These are phyloP conservation scores for Rhynchosporium secalis DNA, from an alignment of 2,329 filamentous ascomycete genomes.

Conservation along the genomic window DNA sequence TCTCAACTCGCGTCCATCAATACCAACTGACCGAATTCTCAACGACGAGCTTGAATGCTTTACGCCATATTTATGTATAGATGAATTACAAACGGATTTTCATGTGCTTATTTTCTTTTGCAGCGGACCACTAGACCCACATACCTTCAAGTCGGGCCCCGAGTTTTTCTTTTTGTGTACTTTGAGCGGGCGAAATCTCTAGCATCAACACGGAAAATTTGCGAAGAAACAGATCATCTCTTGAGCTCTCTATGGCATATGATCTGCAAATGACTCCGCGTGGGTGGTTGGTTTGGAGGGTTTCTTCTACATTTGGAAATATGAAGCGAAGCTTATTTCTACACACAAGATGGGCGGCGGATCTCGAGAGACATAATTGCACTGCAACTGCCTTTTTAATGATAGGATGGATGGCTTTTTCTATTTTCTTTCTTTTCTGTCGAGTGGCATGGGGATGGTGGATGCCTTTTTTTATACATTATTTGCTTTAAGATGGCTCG, in stretches of 20 bases:
- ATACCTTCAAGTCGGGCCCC: slow-evolving; percentile 12
- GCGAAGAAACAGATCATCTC: slow-evolving; percentile 16
- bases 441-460: slow-evolving; percentile 12
- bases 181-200: slow-evolving; percentile 34
- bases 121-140: slow-evolving; percentile 13
- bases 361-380: slow-evolving; percentile 22
- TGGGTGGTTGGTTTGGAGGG: slow-evolving; percentile 22
- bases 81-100: slow-evolving; percentile 33
- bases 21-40: neutral
- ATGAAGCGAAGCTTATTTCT: slow-evolving; percentile 19
- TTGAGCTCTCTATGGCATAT: slow-evolving; percentile 20
- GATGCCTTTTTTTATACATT: slow-evolving; percentile 17
- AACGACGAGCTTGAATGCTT: slow-evolving; percentile 17
- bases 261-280: slow-evolving; percentile 19
- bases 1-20: neutral
- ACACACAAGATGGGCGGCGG: slow-evolving; percentile 16
- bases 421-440: neutral
- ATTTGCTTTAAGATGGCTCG: slow-evolving; percentile 17
- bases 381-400: slow-evolving; percentile 26
- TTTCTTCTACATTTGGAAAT: slow-evolving; percentile 29
- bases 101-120: slow-evolving; percentile 35
- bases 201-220: slow-evolving; percentile 28
- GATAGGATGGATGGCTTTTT: slow-evolving; percentile 32
- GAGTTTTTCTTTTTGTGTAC: slow-evolving; percentile 28
- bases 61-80: slow-evolving; percentile 31